These are phyloP conservation scores for Rhizoclosmatium globosum DNA, from an alignment of 192 early-diverging fungal species.

Conservation along the genomic window DNA sequence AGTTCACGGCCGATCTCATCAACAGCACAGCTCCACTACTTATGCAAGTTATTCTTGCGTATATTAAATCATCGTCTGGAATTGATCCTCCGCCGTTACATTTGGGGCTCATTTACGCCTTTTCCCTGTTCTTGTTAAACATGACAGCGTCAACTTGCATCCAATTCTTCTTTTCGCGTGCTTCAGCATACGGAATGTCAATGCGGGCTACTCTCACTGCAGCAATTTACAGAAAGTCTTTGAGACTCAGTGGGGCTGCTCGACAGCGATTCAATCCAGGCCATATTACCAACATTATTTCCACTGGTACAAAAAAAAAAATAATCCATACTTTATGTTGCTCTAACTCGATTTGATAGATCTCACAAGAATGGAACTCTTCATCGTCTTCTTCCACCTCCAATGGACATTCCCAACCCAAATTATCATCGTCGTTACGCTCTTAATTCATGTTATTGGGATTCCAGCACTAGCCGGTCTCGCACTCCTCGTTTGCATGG, in stretches of 20 bases:
- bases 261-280: constrained; percentile 68
- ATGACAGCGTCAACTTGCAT: constrained; percentile 23
- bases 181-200: constrained; percentile 18
- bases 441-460: constrained; percentile 30
- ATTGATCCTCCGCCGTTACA: constrained; percentile 10
- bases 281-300: constrained; percentile 69
- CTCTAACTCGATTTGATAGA: constrained; percentile 6
- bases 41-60: constrained; percentile 54
- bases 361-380: constrained; percentile 34
- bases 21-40: constrained; percentile 53
- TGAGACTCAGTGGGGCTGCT: constrained; percentile 57
- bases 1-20: constrained; percentile 48
- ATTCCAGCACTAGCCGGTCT: constrained; percentile 39
- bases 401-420: constrained; percentile 22
- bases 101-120: constrained; percentile 33
- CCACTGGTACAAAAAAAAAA: constrained; percentile 18
- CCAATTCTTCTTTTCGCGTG: constrained; percentile 33
- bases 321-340: neutral
- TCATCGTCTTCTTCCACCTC: constrained; percentile 36
- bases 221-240: constrained; percentile 67
- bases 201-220: constrained; percentile 59
- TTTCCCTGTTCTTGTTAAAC: constrained; percentile 34
- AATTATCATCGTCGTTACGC: constrained; percentile 20
- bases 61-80: constrained; percentile 29
- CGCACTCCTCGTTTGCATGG: constrained; percentile 28